These are phyloP conservation scores for Zizania palustris DNA, from an alignment of 202 grass and related monocot species.

Conservation along the genomic window DNA sequence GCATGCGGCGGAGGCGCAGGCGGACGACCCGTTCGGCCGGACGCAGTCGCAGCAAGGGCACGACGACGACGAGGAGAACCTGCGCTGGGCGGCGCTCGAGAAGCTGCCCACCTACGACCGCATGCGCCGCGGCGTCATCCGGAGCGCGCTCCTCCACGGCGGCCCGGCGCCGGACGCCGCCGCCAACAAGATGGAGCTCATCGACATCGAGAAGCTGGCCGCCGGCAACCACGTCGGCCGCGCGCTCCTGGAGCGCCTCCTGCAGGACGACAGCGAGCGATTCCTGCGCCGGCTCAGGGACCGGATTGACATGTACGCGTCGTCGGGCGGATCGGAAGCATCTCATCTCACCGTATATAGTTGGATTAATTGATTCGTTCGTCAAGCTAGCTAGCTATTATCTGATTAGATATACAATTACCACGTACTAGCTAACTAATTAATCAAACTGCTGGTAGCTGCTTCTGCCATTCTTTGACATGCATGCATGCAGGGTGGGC, in stretches of 20 bases:
- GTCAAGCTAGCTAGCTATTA: too few species aligned
- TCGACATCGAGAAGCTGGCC: constrained; percentile 62
- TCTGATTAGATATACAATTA: too few species aligned
- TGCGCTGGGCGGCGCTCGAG: constrained; percentile 85
- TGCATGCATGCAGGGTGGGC: constrained; percentile 55
- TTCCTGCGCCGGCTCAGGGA: constrained; percentile 58
- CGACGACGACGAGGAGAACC: constrained; percentile 81
- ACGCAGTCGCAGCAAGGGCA: constrained; percentile 22
- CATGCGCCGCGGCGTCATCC: constrained; percentile 63
- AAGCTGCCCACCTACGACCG: constrained; percentile 98
- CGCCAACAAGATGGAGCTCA: constrained; percentile 23
- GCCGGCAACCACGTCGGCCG: constrained; percentile 38
- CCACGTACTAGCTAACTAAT: too few species aligned
- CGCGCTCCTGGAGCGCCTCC: constrained; percentile 59
- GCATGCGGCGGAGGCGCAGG: constrained; percentile 27
- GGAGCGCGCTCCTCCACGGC: constrained; percentile 29
- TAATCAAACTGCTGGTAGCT: too few species aligned
- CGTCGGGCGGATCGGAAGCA: too few species aligned
- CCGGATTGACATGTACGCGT: constrained; percentile 56
- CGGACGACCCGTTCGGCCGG: constrained; percentile 59
- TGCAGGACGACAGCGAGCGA: constrained; percentile 79
- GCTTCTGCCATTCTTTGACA: too few species aligned
- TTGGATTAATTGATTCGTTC: too few species aligned
- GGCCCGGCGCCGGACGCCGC: neutral
- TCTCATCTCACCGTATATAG: too few species aligned